These are phyloP conservation scores for Hanseniaspora nectarophila DNA, from an alignment of 805 yeast genomes.

Conservation along the genomic window DNA sequence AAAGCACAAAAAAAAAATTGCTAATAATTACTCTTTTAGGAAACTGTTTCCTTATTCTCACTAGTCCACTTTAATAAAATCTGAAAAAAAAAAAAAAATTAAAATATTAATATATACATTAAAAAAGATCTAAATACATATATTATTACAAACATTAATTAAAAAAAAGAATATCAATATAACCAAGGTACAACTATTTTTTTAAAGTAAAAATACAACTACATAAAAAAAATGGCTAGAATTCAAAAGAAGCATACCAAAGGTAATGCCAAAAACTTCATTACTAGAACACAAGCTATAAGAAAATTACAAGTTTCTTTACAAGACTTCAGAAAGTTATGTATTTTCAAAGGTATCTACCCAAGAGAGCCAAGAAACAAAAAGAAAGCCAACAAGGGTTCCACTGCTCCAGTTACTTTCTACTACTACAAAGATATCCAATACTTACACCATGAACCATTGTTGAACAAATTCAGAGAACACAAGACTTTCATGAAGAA, in stretches of 20 bases:
- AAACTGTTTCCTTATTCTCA: background rate
- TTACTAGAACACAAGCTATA: slow-evolving; percentile 91
- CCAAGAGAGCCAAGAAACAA: slow-evolving; percentile 94
- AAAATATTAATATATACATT: no score
- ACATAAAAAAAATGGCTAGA: slow-evolving; percentile 30
- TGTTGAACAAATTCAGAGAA: slow-evolving; percentile 79
- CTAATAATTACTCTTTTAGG: slow-evolving; percentile 1
- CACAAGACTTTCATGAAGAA: slow-evolving; percentile 91
- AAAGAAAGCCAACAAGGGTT: slow-evolving; percentile 93
- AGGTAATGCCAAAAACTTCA: slow-evolving; percentile 84
- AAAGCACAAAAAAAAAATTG: no score
- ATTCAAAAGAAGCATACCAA: slow-evolving; percentile 72
- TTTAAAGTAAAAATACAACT: background rate
- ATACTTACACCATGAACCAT: slow-evolving; percentile 89
- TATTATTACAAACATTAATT: background rate
- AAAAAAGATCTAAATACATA: no score
- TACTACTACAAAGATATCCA: slow-evolving; percentile 90
- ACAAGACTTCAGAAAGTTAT: slow-evolving; percentile 92
- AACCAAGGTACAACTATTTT: background rate
- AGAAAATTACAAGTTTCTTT: slow-evolving; percentile 81
- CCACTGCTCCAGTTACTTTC: slow-evolving; percentile 92
- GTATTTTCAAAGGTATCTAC: slow-evolving; percentile 95
- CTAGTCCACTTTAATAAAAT: background rate
- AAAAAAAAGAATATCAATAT: background rate
- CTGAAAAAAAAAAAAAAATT: background rate